Evolutionary conservation across 371 early-diverging fungal species (phyloP).

Genomic region (Mortierella sp.): DNA sequence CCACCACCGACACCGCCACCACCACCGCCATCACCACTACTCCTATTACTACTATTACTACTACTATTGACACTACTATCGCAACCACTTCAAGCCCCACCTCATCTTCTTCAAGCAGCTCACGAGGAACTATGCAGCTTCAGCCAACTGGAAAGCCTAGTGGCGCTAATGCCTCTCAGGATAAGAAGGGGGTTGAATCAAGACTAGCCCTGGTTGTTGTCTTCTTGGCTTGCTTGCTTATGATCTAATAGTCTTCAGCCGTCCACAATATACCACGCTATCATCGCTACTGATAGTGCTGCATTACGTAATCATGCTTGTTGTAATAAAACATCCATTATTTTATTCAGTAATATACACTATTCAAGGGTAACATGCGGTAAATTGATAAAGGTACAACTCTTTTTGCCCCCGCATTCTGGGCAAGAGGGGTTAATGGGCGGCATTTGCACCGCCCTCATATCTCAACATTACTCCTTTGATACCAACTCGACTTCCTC

Average conservation of each 20-base stretch:
- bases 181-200: constrained; percentile 33
- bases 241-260: constrained; percentile 13
- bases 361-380: neutral
- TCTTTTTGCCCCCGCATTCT: constrained; percentile 7
- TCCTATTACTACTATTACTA: neutral
- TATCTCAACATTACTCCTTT: neutral
- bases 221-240: constrained; percentile 27
- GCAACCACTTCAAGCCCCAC: neutral
- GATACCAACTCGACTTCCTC: neutral
- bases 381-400: neutral
- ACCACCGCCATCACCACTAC: neutral
- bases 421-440: constrained; percentile 38
- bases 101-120: constrained; percentile 2
- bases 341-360: constrained; percentile 8
- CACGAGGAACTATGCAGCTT: constrained; percentile 35
- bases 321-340: neutral
- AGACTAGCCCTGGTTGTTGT: constrained; percentile 39
- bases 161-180: constrained; percentile 9
- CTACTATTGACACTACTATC: neutral
- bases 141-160: constrained; percentile 51
- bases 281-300: too few relatives aligned
- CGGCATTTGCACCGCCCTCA: constrained; percentile 25
- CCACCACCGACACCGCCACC: constrained; percentile 1
- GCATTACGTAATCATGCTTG: neutral
- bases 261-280: too few relatives aligned